Conservation (phyloP, 306 rosid genomes). For the Sesbania bispinosa region DNA sequence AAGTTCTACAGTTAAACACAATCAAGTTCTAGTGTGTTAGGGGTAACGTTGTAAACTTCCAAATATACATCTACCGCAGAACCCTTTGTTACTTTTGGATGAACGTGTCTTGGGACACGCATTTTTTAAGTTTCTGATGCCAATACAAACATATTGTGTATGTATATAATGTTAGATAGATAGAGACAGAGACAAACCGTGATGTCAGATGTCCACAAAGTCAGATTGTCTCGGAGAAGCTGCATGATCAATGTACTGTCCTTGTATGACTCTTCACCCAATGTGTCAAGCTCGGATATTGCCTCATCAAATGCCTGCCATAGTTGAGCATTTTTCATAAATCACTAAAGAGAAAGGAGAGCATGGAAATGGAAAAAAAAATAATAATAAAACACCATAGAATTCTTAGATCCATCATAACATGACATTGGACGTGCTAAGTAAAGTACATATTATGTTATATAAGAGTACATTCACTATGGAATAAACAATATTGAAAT, state of each 20-base stretch:
- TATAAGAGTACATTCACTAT: not conserved
- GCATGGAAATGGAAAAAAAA: not conserved
- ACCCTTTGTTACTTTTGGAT: no score
- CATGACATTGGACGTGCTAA: not conserved
- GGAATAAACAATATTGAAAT: not conserved
- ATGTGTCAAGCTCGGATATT: conserved; percentile 81
- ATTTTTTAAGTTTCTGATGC: no score
- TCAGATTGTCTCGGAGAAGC: conserved; percentile 92
- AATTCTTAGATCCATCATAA: not conserved
- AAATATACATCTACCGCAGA: no score
- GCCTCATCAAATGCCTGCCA: conserved; percentile 93
- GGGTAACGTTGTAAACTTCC: no score
- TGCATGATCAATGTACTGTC: conserved; percentile 97
- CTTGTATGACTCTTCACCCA: conserved; percentile 97
- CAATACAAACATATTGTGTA: no score
- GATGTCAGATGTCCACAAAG: conserved; percentile 94
- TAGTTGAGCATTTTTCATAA: not conserved
- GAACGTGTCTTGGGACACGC: no score
- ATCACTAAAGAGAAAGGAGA: not conserved
- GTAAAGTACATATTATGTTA: not conserved
- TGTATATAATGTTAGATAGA: no score
- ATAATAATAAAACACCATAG: not conserved
- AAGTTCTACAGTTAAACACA: not conserved
- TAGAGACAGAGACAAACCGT: conserved; percentile 36
- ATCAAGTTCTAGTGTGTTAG: no score